Base-by-base conservation (phyloP, 2,329 filamentous ascomycete genomes). In the Sporothrix inflata region DNA sequence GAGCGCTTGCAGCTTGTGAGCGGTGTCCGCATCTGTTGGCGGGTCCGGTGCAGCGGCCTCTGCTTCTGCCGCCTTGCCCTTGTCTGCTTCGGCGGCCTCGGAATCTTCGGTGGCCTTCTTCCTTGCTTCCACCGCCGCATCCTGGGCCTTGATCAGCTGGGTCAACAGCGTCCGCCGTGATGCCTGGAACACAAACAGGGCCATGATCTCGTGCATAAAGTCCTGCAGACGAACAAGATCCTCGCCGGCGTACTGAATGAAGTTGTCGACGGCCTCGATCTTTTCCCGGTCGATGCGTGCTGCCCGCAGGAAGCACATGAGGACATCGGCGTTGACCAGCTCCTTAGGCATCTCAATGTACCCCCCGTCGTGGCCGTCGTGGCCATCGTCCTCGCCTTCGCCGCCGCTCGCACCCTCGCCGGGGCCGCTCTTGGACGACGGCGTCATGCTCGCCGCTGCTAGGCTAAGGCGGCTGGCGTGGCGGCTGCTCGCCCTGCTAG, bases 271-370 rank as follows among this genome's bases (percentile, higher is more conserved):
- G 0, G 91, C 76, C 74, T 95, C 91, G 73, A 97, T 89, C 83
- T 96, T 98, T 83, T 98, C 95, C 45, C 96, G 89, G 79, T 99
- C 96, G 76, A 99, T 93, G 8, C 78, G 87, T 6, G 92, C 89
- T 51, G 83, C 83, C 74, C 90, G 91, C 71, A 99, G 81, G 2
- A 88, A 87, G 27, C 81, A 83, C 83, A 97, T 86, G 34, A 99
- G 83, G 3, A 89, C 88, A 4, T 89, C 87, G 21, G 94, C 87
- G 77, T 93, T 88, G 24, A 84, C 82, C 40, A 91, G 87, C 40
- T 86, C 83, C 4, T 83, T 83, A 14, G 74, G 74, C 65, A 75
- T 69, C 27, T 67, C 57, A 12, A 42, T 4, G 8, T 8, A 24
- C n/a, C 88, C 3, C 89, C 94, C 87, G 77, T 93, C 88, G 27